Percentiles rank a stretch among this genome's conserved stretches.
Evolutionary conservation across 306 rosid genomes (phyloP).

Genomic region (Potentilla sterilis): DNA sequence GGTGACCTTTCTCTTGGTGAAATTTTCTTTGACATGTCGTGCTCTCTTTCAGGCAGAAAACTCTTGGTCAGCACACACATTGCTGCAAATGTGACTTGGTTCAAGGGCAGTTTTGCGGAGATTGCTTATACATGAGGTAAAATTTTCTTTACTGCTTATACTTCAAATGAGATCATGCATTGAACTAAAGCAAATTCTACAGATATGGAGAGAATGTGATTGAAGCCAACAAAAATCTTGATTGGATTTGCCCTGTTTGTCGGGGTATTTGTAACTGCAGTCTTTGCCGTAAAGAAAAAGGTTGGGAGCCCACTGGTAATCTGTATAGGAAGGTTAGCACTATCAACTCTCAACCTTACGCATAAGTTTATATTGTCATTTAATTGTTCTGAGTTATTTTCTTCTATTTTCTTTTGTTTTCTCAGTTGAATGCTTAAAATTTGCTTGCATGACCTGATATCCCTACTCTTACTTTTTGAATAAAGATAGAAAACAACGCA

Average conservation of each 20-base stretch:
- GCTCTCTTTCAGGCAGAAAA: conserved; percentile 58
- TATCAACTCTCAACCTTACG: conserved; percentile 14
- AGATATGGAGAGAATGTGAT: conserved; percentile 75
- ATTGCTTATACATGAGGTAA: conserved; percentile 83
- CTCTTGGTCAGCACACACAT: conserved; percentile 47
- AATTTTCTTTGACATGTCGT: conserved; percentile 3
- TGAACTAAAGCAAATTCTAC: background rate
- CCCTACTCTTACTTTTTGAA: background rate
- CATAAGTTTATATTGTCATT: background rate
- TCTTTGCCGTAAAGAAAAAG: conserved; percentile 60
- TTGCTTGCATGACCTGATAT: background rate
- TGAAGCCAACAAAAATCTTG: conserved; percentile 43
- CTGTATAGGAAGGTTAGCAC: conserved; percentile 57
- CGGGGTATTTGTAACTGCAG: conserved; percentile 76
- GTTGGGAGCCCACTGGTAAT: conserved; percentile 75
- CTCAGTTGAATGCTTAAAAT: background rate
- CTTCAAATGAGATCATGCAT: conserved; percentile 4
- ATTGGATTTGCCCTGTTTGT: conserved; percentile 71
- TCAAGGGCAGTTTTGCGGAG: conserved; percentile 74
- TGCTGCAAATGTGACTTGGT: conserved; percentile 61
- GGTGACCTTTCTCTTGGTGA: background rate
- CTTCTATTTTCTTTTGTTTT: background rate
- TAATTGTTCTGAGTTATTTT: background rate
- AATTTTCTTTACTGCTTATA: conserved; percentile 3
- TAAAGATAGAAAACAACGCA: background rate